Percentiles rank a stretch among this genome's conserved stretches.
Conservation (phyloP, 208 protist species). For the Trichomonas tenax region DNA sequence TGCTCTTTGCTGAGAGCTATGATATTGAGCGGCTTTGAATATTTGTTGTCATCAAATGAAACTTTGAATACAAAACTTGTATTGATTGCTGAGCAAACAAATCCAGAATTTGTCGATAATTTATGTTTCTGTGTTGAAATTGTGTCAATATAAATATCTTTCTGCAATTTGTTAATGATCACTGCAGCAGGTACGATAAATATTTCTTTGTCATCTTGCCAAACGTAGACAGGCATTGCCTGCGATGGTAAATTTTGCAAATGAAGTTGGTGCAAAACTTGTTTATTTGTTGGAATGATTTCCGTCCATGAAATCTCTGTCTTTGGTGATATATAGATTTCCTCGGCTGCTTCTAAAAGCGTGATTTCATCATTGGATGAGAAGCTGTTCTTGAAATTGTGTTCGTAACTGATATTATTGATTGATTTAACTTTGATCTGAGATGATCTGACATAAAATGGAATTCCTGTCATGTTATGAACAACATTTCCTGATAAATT, state of each 20-base stretch:
- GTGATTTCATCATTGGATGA: neutral
- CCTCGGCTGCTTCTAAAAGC: neutral
- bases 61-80: neutral
- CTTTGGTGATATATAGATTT: neutral
- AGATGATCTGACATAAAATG: neutral
- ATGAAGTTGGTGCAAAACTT: neutral
- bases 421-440: neutral
- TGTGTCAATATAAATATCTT: neutral
- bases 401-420: neutral
- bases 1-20: neutral
- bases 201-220: neutral
- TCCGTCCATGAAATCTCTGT: neutral
- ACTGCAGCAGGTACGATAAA: neutral
- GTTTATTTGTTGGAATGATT: neutral
- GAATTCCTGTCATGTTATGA: neutral
- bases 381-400: neutral
- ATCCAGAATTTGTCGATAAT: neutral
- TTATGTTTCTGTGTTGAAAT: neutral
- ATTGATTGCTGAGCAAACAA: neutral
- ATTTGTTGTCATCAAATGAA: neutral
- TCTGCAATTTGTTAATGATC: neutral
- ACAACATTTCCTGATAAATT: neutral
- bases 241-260: neutral
- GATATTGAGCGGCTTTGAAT: neutral
- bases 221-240: neutral